Conservation (phyloP, 305 asterid species). For the Fraxinus sp. region DNA sequence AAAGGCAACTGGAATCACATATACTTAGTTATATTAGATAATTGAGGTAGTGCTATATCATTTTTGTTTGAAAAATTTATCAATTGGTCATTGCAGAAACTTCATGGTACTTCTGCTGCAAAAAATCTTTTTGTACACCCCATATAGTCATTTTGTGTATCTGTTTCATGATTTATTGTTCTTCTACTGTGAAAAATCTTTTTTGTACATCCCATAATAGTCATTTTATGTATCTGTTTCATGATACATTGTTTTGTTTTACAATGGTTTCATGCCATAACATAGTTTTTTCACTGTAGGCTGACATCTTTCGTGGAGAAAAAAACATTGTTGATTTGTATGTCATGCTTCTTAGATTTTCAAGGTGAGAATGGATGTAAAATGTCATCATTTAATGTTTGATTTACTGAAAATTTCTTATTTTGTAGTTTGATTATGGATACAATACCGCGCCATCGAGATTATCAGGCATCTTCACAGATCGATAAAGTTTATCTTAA, state of each 20-base stretch:
- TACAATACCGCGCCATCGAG: slow-evolving; percentile 93
- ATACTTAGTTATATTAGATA: not conserved
- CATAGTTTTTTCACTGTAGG: slow-evolving; percentile 46
- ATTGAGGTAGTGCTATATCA: not conserved
- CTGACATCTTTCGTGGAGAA: slow-evolving; percentile 85
- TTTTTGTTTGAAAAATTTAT: not conserved
- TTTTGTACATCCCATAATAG: not conserved
- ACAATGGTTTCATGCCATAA: slow-evolving; percentile 25
- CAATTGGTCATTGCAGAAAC: not conserved
- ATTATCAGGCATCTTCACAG: slow-evolving; percentile 57
- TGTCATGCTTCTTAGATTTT: slow-evolving; percentile 86
- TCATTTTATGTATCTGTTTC: too few relatives aligned
- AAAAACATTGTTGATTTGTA: slow-evolving; percentile 72
- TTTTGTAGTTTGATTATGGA: slow-evolving; percentile 80
- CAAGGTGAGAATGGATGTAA: slow-evolving; percentile 65
- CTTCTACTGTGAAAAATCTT: not conserved
- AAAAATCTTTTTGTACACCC: not conserved
- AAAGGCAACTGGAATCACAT: not conserved
- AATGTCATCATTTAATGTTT: slow-evolving; percentile 8
- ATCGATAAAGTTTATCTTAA: slow-evolving; percentile 54
- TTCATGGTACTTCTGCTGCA: not conserved
- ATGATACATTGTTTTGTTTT: slow-evolving; percentile 14
- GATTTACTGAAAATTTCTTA: slow-evolving; percentile 29
- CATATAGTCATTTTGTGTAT: slow-evolving; percentile 16
- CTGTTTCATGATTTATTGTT: slow-evolving; percentile 13